Base-by-base conservation (phyloP, 805 yeast species). In the Lipomyces yamadae region DNA sequence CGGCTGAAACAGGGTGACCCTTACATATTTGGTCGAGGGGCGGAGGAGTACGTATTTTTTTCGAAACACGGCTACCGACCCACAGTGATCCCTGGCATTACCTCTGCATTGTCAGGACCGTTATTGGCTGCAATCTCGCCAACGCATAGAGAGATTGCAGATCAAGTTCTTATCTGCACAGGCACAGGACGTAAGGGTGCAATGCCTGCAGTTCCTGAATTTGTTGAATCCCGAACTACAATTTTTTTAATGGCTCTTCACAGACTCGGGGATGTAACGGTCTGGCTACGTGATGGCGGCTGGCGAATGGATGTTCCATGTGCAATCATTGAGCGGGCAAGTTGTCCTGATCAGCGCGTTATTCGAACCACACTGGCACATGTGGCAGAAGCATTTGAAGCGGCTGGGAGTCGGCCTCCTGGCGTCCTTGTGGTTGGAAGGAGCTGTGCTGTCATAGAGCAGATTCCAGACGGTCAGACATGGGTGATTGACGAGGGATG, bases 1-100 rank as follows among this genome's bases (percentile, higher is more conserved):
- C 82, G 98, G 66, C 83, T 94, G 72, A 94, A 94, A 77, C 98
- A 94, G 78, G 98, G 98, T 42, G 98, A 94, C 76, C 98, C 98
- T 8, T 94, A 92, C 77, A 90, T 94, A 39, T 94, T 91, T 76
- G 98, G 98, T 2, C 86, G 98, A 70, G 98, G 98, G 56, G 97
- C 97, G 53, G 98, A 94, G 78, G 98, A 94, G 74, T 91, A 77
- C 76, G 73, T 85, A 8, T 93, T 81, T 75, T 94, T 94, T 77
- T 74, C 82, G 35, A 73, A 81, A 30, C 84, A 88, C 72, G 97
- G 97, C 0, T 91, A 74, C 72, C 81, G 76, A 24, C 96, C 97
- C 15, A 72, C 76, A 4, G 97, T 94, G 1, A 75, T 94, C 10
- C 94, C 98, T 0, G 98, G 98, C 1, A 82, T 94, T 62, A 88